Conservation (phyloP, 1,284 basidiomycete genomes). For the Mrakiaceae sp. region DNA sequence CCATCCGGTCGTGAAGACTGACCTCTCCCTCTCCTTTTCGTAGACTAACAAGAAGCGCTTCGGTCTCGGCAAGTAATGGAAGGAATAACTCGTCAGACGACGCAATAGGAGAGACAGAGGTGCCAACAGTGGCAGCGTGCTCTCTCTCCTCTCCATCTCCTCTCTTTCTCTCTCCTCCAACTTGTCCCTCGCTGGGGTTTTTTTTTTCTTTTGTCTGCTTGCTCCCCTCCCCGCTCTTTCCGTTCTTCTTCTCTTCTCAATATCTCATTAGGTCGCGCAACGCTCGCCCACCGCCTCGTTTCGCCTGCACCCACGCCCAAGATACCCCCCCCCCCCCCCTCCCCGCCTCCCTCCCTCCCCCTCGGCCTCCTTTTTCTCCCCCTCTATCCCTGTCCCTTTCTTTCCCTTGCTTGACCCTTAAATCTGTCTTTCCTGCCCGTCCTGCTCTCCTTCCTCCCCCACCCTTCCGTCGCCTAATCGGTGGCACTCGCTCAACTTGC, state of each 20-base stretch:
- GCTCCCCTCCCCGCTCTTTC: neutral
- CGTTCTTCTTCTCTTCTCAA: neutral
- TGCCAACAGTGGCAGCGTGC: no score
- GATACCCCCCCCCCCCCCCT: neutral
- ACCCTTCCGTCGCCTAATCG: neutral
- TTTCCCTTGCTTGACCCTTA: neutral
- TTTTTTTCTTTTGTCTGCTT: neutral
- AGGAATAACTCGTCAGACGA: neutral
- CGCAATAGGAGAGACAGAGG: no score
- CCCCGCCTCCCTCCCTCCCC: neutral
- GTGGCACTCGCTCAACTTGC: neutral
- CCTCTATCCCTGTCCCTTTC: neutral
- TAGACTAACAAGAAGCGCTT: constrained; percentile 32
- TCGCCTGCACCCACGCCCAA: neutral
- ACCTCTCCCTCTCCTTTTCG: neutral
- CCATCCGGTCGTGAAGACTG: neutral
- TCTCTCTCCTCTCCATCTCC: no score
- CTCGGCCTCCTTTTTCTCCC: neutral
- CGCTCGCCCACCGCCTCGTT: neutral
- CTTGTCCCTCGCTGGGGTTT: constrained; percentile 38
- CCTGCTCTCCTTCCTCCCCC: neutral
- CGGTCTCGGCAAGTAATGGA: constrained; percentile 31
- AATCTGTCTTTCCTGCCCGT: no score
- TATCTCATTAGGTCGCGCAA: neutral
- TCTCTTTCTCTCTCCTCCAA: constrained; percentile 27